phyloP scores from a whole-genome alignment of 805 yeast genomes.

The Kockiozyma suomiensis region DNA sequence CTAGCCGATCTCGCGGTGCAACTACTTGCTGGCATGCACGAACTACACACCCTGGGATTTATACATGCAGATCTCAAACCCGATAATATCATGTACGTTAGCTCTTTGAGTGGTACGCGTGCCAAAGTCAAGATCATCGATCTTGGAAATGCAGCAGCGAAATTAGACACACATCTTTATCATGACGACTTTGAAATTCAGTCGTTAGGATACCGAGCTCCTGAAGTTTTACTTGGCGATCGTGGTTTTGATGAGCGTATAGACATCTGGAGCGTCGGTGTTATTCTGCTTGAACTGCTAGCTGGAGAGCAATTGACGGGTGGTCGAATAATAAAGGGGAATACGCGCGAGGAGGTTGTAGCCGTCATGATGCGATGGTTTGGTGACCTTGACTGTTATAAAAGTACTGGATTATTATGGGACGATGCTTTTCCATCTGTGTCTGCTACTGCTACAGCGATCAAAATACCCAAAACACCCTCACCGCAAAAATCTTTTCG shows the following conservation, averaged over 20 bases:
- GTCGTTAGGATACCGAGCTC: constrained; percentile 36
- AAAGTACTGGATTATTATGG: constrained; percentile 4
- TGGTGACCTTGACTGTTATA: constrained; percentile 4
- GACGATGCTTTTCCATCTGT: not conserved
- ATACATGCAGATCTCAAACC: constrained; percentile 38
- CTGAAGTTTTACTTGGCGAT: constrained; percentile 38
- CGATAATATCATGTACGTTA: constrained; percentile 32
- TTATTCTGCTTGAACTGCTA: constrained; percentile 34
- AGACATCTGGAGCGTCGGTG: constrained; percentile 38
- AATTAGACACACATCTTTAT: constrained; percentile 21
- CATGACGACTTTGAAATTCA: constrained; percentile 36
- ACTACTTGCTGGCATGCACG: constrained; percentile 32
- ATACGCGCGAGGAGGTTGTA: constrained; percentile 1
- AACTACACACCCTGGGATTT: constrained; percentile 33
- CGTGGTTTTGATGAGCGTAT: constrained; percentile 31
- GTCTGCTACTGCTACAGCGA: not conserved
- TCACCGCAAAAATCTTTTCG: not conserved
- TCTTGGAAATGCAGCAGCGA: constrained; percentile 33
- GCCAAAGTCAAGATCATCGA: constrained; percentile 34
- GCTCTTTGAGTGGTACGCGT: not conserved
- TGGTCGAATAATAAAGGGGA: not conserved
- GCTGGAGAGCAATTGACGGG: constrained; percentile 6
- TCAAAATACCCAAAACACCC: not conserved
- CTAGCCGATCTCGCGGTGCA: constrained; percentile 37
- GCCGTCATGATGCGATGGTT: constrained; percentile 6